Conservation (phyloP, 2,329 filamentous ascomycete species). For the Pseudogymnoascus sp. region DNA sequence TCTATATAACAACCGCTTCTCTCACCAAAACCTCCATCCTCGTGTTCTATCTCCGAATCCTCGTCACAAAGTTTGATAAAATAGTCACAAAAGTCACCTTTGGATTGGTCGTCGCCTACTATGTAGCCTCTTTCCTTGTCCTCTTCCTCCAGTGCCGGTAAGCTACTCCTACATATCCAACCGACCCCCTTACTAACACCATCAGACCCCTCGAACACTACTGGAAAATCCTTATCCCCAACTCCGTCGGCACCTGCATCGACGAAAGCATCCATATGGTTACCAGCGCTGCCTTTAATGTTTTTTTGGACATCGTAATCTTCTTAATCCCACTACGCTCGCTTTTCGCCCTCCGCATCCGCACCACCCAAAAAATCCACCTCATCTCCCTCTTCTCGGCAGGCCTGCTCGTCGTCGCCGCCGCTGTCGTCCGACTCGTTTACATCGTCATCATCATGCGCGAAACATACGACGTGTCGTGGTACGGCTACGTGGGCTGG, state of each 20-base stretch:
- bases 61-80: background rate
- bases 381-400: background rate
- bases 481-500: background rate
- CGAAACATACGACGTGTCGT: background rate
- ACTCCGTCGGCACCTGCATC: background rate
- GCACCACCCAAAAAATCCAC: constrained; percentile 1
- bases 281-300: background rate
- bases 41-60: constrained; percentile 12
- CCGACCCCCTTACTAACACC: background rate
- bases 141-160: constrained; percentile 10
- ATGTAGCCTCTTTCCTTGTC: background rate
- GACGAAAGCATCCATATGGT: background rate
- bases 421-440: background rate
- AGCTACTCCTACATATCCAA: background rate
- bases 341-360: constrained; percentile 3
- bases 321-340: constrained; percentile 9
- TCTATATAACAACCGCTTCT: constrained; percentile 9
- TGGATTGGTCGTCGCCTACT: background rate
- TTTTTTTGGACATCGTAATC: background rate
- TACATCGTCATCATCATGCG: background rate
- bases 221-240: background rate
- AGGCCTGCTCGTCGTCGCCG: background rate
- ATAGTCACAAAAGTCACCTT: background rate
- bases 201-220: background rate
- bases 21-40: constrained; percentile 13